Base-by-base conservation (phyloP, 2,329 filamentous ascomycete genomes). In the Orbilia quercus region DNA sequence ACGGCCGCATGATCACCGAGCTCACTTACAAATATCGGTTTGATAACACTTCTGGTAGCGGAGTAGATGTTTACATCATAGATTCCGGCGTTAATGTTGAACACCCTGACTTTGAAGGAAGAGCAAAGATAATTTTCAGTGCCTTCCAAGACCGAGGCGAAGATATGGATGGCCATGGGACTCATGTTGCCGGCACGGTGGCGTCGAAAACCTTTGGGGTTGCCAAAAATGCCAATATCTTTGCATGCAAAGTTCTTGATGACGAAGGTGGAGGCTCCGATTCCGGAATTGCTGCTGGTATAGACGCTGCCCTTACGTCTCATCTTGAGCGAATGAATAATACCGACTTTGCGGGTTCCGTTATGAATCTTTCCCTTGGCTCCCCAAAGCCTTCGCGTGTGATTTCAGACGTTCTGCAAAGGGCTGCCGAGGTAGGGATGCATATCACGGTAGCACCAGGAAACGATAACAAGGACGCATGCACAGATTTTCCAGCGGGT, bases 311-410 rank as follows among this genome's bases (percentile, higher is more conserved):
- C 20, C 78, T 81, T 3, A 73, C 80, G 48, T 79, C 80, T 45
- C 84, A 85, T 78, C 79, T 82, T 36, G 76, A 80, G 59, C 79
- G 82, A 75, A 80, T 80, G 73, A 77, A 80, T 6, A 80, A 83
- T 14, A 77, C 79, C 2, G 18, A 42, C 9, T 77, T 77, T 44
- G 59, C 53, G 14, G 77, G 60, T 74, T 75, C 84, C 2, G 84
- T 87, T 14, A 82, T 86, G 66, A 85, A 82, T 80, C 84, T 88
- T 84, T 87, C 84, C 14, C 82, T 88, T 0, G 85, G 85, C 9
- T 83, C 83, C 0, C 71, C 79, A 25, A 80, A 79, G 23, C 77
- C 75, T 54, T 84, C 83, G 0, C 75, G 78, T 0, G 81, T 84
- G 40, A 81, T 86, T 77, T 86, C 86, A 80, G 78, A 77, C 25